Conservation (phyloP, 2,329 filamentous ascomycete genomes). For the Delphinella strobiligena region DNA sequence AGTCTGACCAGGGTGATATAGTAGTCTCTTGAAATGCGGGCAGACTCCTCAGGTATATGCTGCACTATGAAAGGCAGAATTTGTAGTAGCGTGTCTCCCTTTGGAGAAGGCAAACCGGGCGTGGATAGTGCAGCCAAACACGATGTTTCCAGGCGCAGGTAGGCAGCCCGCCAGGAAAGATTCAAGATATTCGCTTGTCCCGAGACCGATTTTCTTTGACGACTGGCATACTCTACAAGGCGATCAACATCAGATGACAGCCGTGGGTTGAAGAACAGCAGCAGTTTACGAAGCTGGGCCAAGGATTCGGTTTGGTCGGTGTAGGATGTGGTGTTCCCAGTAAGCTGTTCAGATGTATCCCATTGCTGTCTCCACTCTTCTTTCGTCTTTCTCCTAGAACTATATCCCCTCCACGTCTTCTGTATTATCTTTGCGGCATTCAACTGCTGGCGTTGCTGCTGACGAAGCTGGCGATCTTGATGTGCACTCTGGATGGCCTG, state of each 20-base stretch:
- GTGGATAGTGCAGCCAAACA: slow-evolving; percentile 21
- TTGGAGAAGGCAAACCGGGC: neutral
- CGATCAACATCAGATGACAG: slow-evolving; percentile 27
- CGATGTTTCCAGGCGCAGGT: slow-evolving; percentile 28
- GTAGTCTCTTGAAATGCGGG: slow-evolving; percentile 14
- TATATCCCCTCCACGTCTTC: slow-evolving; percentile 69
- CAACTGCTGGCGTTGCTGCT: slow-evolving; percentile 66
- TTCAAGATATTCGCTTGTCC: too few relatives aligned
- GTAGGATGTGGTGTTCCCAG: slow-evolving; percentile 25
- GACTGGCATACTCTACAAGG: slow-evolving; percentile 27
- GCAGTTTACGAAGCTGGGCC: too few relatives aligned
- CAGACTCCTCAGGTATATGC: slow-evolving; percentile 5
- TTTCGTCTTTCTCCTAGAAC: slow-evolving; percentile 46
- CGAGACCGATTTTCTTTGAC: slow-evolving; percentile 24
- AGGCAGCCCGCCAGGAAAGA: slow-evolving; percentile 29
- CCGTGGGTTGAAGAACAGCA: slow-evolving; percentile 30
- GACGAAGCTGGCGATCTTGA: slow-evolving; percentile 68
- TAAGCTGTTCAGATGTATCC: slow-evolving; percentile 36
- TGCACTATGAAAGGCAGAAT: slow-evolving; percentile 4
- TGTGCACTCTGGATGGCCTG: slow-evolving; percentile 76
- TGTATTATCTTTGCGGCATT: slow-evolving; percentile 67
- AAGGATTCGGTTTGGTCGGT: slow-evolving; percentile 19
- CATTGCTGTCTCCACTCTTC: slow-evolving; percentile 47
- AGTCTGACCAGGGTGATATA: slow-evolving; percentile 19
- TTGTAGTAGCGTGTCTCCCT: slow-evolving; percentile 3